Base-by-base conservation (phyloP, 306 rosid species). In the Vachellia collinsii region DNA sequence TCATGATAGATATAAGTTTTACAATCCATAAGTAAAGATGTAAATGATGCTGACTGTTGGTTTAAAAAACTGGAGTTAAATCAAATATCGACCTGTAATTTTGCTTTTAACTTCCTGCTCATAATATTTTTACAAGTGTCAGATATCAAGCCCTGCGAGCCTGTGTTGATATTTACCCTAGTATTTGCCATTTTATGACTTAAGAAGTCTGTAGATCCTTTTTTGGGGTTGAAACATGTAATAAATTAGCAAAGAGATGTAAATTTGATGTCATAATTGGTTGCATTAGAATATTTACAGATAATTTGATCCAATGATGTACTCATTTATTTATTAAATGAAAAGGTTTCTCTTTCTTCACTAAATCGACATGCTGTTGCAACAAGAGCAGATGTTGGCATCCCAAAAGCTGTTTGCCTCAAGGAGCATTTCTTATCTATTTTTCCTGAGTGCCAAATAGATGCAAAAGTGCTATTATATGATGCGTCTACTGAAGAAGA, bases 291-390 rank as follows among this genome's bases (percentile, higher is more conserved):
- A 67, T 59, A 58, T 78, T 11, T 62, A 11, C 20, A 12, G 51
- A 68, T 59, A 8, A 6, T 48, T 83, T 63, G 66, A 36, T 51
- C 74, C 79, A 14, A 73, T 68, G 74, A 16, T 47, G 64, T 87
- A 83, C 88, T 85, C 71, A 84, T 80, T 68, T 85, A 79, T 85
- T 83, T 80, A 82, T 87, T 86, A 79, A 87, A 82, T 90, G 89
- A 84, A 77, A 85, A 94, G 99, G 99, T 94, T 78, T 94, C 99
- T 81, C 94, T 94, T 79, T 94, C 97, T 83, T 94, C 99, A 70
- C 95, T 94, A 77, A 94, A 93, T 86, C 97, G 99, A 76, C 99
- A 94, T 79, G 97, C 99, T 84, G 95, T 93, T 87, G 99, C 99
- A 75, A 91, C 97, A 87, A 91, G 99, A 83, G 93, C 97, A 84